phyloP scores from a whole-genome alignment of 805 yeast genomes.

The Yamadazyma akitaensis region DNA sequence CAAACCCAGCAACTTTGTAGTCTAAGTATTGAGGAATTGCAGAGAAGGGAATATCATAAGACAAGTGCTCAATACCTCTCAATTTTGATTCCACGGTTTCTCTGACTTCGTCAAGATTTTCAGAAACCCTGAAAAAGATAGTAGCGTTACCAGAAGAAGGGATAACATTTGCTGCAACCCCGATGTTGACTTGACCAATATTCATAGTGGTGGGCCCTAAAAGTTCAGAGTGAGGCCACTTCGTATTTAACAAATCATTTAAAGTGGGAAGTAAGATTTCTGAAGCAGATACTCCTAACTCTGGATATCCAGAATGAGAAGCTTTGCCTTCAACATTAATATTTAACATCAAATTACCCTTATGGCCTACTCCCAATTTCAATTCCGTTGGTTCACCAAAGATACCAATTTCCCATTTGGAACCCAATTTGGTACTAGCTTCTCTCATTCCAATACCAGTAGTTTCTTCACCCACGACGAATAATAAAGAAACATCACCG shows the following conservation, averaged over 20 bases:
- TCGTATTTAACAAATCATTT: slow-evolving; percentile 38
- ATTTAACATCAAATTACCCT: slow-evolving; percentile 48
- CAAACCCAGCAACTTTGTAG: slow-evolving; percentile 64
- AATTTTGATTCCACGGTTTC: slow-evolving; percentile 33
- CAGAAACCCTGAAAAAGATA: slow-evolving; percentile 53
- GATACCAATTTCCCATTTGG: slow-evolving; percentile 56
- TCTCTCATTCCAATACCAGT: slow-evolving; percentile 60
- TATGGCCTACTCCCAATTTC: slow-evolving; percentile 67
- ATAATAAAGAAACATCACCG: slow-evolving; percentile 58
- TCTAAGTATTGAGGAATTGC: slow-evolving; percentile 49
- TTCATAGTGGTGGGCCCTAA: slow-evolving; percentile 64
- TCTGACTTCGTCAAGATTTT: slow-evolving; percentile 36
- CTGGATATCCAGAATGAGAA: slow-evolving; percentile 69
- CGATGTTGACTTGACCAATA: slow-evolving; percentile 55
- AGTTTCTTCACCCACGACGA: slow-evolving; percentile 71
- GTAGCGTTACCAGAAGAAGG: slow-evolving; percentile 56
- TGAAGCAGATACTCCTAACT: slow-evolving; percentile 62
- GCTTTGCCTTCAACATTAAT: slow-evolving; percentile 53
- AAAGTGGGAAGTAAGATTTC: slow-evolving; percentile 52
- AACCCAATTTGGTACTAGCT: slow-evolving; percentile 39
- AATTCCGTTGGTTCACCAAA: slow-evolving; percentile 78
- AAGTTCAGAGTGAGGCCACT: slow-evolving; percentile 49
- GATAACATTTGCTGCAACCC: slow-evolving; percentile 64
- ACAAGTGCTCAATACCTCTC: slow-evolving; percentile 24
- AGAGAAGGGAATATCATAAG: slow-evolving; percentile 13